Evolutionary conservation across 2,329 filamentous ascomycete species (phyloP), one percentile per base, ranked within the genome.

Genomic region (Coniella vitis): DNA sequence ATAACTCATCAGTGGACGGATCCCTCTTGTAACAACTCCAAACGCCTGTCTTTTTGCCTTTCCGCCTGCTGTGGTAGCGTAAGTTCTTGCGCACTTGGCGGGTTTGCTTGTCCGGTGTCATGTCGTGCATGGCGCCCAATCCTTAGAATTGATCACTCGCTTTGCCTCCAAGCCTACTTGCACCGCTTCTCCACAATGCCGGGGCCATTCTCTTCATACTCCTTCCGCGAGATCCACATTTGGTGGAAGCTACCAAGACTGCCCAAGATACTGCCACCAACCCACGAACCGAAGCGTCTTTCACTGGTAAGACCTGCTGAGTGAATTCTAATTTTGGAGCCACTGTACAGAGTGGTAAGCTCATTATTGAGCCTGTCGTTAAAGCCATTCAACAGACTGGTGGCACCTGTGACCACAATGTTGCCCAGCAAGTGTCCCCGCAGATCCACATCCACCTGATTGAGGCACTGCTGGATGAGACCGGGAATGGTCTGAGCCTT

Each of bases 221-320:
- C 93, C 74, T 95, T 95, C 68, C 83, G 88, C 20, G 86, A 91
- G 59, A 98, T 94, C 93, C 93, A 98, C 86, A 98, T 91, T 73
- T 98, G 93, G 71, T 98, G 93, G 70, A 98, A 98, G 13, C 90
- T 95, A 9, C 94, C 94, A 69, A 98, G 68, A 67, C 90, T 96
- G 7, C 88, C 90, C 57, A 98, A 73, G 59, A 98, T 96, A 68
- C 90, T 96, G 39, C 93, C 93, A 40, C 94, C 93, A 57, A 98
- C 90, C 91, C 93, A 98, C 43, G 87, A 84, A 19, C 88, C 90
- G 66, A 95, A 97, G 56, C 90, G 86, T 47, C 94, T 75, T 75
- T 98, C 94, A 34, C 85, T 87, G 1, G 87, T 87, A 59, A 91
- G 81, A 16, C 89, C 88, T 0, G 90, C 85, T 0, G 93, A 89